Percentiles rank a stretch among this genome's conserved stretches.
Conservation (phyloP, 257 asterid genomes). For the Nicotiana obtusifolia region DNA sequence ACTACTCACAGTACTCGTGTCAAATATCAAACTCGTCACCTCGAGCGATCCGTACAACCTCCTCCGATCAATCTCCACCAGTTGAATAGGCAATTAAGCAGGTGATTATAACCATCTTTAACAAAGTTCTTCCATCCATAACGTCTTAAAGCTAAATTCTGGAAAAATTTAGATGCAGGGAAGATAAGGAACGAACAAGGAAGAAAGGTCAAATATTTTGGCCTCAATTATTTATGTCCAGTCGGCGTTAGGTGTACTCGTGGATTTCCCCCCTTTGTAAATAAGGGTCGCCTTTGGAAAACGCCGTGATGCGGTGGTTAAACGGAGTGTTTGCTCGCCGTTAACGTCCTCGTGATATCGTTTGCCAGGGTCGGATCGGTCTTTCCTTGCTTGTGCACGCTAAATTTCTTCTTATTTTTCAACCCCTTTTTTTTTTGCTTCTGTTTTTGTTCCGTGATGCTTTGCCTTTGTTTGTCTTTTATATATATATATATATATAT, state of each 20-base stretch:
- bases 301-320: background rate
- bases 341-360: background rate
- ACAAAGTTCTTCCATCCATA: conserved; percentile 26
- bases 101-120: conserved; percentile 18
- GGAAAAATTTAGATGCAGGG: background rate
- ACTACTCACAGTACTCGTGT: too few species aligned
- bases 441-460: too few species aligned
- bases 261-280: background rate
- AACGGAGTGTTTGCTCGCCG: background rate
- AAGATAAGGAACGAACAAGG: background rate
- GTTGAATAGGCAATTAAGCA: conserved; percentile 19
- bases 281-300: background rate
- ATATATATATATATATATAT: too few species aligned
- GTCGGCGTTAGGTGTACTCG: background rate
- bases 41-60: too few species aligned
- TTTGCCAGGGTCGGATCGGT: too few species aligned
- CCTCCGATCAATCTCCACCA: too few species aligned
- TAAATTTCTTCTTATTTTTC: too few species aligned
- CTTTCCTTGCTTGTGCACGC: too few species aligned
- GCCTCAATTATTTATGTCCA: background rate
- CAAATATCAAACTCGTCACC: too few species aligned
- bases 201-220: background rate
- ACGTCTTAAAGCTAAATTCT: background rate
- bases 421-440: too few species aligned
- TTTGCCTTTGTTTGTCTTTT: too few species aligned